Evolutionary conservation across 345 rosid genomes (phyloP).

Genomic region (Turnera subulata): DNA sequence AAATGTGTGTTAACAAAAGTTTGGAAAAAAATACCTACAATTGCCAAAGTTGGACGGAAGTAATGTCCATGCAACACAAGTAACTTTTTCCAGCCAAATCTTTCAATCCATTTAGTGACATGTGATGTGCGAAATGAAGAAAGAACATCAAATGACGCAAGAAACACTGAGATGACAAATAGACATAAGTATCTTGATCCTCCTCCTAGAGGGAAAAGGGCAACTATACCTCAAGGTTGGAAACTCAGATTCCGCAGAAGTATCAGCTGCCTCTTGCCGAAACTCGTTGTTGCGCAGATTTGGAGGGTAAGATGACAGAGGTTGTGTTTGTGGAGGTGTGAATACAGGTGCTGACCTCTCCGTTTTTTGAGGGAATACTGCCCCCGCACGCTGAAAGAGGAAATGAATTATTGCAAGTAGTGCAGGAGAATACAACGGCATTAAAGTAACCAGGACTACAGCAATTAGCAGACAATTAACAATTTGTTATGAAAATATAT

Average conservation of each 20-base stretch:
- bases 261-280: slow-evolving; percentile 50
- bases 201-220: background rate
- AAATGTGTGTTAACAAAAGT: too few species aligned
- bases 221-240: slow-evolving; percentile 73
- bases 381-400: slow-evolving; percentile 87
- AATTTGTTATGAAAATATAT: slow-evolving; percentile 3
- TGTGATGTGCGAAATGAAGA: background rate
- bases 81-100: too few species aligned
- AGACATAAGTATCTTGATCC: too few species aligned
- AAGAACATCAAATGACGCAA: too few species aligned
- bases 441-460: slow-evolving; percentile 10
- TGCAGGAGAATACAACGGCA: background rate
- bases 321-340: slow-evolving; percentile 94
- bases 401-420: slow-evolving; percentile 13
- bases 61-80: too few species aligned
- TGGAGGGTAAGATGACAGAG: slow-evolving; percentile 74
- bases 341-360: slow-evolving; percentile 91
- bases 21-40: too few species aligned
- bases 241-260: slow-evolving; percentile 85
- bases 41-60: too few species aligned
- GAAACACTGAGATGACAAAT: too few species aligned
- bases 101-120: background rate
- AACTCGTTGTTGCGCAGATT: slow-evolving; percentile 61
- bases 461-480: background rate
- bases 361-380: slow-evolving; percentile 92